Evolutionary conservation across 306 rosid genomes (phyloP), one percentile per base, ranked within the genome.

Genomic region (Lathyrus aphaca): DNA sequence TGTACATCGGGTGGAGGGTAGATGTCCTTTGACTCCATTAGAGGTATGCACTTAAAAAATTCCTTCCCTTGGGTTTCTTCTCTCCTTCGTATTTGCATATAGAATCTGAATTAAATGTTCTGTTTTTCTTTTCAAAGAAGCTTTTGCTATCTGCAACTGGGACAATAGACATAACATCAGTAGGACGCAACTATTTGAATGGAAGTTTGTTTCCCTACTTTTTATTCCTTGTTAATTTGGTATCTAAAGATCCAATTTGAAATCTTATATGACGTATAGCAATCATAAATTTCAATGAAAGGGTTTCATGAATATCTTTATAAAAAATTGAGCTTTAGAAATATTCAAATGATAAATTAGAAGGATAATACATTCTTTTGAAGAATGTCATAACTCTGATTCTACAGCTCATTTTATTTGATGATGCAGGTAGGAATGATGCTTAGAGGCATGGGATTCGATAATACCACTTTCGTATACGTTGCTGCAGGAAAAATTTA

Each of bases 401-500:
- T 59, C 71, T 71, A 8, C 15, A 43, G 39, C 66, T 77, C 15
- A 49, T 61, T 71, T 62, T 43, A 45, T 71, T 74, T 74, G 39
- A 38, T 72, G 14, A 50, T 79, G 69, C 76, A 94, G 98, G 98
- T 94, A 27, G 97, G 98, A 63, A 85, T 90, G 97, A 88, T 90
- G 97, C 97, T 94, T 63, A 85, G 95, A 77, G 98, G 96, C 80
- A 94, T 94, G 98, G 97, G 97, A 43, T 94, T 88, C 71, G 90
- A 94, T 83, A 94, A 90, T 77, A 84, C 91, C 27, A 94, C 95
- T 66, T 80, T 87, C 23, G 86, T 94, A 42, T 94, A 86, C 70
- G 88, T 94, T 76, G 98, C 97, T 51, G 96, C 97, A 5, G 98
- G 98, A 49, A 87, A 81, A 68, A 90, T 94, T 74, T 94, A 94